Evolutionary conservation across 2,329 filamentous ascomycete species (phyloP), one percentile per base, ranked within the genome.

Genomic region (Pseudogymnoascus sp.): DNA sequence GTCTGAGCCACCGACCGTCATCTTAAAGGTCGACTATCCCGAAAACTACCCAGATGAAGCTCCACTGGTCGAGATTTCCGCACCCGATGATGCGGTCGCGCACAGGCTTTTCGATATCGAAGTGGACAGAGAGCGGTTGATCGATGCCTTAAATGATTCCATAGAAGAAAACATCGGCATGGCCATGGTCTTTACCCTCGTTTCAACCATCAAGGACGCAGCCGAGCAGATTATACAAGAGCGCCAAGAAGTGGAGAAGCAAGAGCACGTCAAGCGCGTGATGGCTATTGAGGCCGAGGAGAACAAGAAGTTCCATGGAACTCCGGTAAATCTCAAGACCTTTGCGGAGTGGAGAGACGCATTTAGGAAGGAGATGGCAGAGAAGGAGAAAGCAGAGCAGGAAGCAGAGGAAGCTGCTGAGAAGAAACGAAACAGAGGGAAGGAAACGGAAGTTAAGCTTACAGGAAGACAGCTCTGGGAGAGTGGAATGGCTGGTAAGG

Each of bases 301-400:
- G 79, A 99, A 99, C 74, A 85, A 88, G 69, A 97, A 97, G 76
- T 99, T 99, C 74, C 89, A 96, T 73, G 94, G 94, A 62, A 90
- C 90, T 36, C 81, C 85, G 33, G 94, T 99, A 17, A 97, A 86
- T n/a, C 81, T 85, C 21, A 91, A 96, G 77, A 86, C 85, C 0
- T 99, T 97, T 71, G 71, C 89, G 67, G 84, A 82, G 67, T 99
- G 94, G 94, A 81, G 90, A 61, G 86, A 87, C 39, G 83, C 74
- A 8, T 99, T 97, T 71, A 72, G 84, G 64, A 78, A 81, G 71
- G 94, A 97, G 78, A 87, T 93, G 84, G 87, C 87, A 71, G 92
- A 94, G 70, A 77, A 82, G 71, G 83, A 85, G 67, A 74, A 77
- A 67, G 81, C 76, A 67, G 82, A 86, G 68, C 88, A 89, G 73